phyloP scores from a whole-genome alignment of 2,329 filamentous ascomycete genomes.

The Clathrospora elynae region DNA sequence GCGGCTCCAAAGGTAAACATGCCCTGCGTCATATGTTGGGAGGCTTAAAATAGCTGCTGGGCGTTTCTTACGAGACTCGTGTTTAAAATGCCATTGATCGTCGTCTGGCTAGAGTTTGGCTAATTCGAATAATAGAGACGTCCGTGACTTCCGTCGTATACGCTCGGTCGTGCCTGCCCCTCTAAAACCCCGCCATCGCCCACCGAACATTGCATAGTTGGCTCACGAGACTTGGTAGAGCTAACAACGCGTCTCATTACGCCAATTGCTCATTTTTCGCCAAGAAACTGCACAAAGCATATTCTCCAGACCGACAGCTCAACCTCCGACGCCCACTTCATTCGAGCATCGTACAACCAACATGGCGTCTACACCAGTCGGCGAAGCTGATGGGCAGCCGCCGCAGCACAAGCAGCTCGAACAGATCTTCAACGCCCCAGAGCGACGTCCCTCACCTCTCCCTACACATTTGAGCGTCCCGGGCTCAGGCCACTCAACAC shows the following conservation, averaged over 20 bases:
- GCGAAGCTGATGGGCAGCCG: conserved; percentile 28
- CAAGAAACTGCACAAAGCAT: conserved; percentile 13
- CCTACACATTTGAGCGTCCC: conserved; percentile 83
- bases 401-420: conserved; percentile 63
- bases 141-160: conserved; percentile 7
- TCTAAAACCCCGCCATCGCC: conserved; percentile 12
- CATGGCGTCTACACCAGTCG: conserved; percentile 44
- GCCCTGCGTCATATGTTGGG: too few species aligned
- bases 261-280: conserved; percentile 17
- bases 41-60: too few species aligned
- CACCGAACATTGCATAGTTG: conserved; percentile 3
- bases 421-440: conserved; percentile 57
- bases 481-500: conserved; percentile 60
- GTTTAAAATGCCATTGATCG: too few species aligned
- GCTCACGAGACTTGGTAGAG: conserved; percentile 1
- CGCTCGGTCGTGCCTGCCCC: conserved; percentile 10
- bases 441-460: conserved; percentile 80
- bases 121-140: conserved; percentile 13
- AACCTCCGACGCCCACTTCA: background rate
- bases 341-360: conserved; percentile 15
- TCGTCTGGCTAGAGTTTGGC: too few species aligned
- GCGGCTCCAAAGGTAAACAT: too few species aligned
- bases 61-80: too few species aligned
- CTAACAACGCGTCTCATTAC: conserved; percentile 13
- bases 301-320: conserved; percentile 10